Percentiles rank a stretch among this genome's conserved stretches.
phyloP scores from a whole-genome alignment of 148 eudicot species.

The Heliosperma pusillum region DNA sequence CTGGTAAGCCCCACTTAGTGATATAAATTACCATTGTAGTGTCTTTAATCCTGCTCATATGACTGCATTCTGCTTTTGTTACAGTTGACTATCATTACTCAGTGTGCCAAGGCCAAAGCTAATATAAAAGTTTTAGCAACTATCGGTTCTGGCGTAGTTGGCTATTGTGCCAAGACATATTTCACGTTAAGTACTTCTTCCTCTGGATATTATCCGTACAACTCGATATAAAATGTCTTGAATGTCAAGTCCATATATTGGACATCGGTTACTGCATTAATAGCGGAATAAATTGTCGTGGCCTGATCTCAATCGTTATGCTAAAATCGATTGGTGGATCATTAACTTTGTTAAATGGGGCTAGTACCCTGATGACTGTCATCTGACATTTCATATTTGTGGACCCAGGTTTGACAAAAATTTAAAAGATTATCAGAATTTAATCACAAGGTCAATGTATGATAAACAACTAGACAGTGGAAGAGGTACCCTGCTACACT shows the following conservation, averaged over 20 bases:
- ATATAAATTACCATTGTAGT: background rate
- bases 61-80: conserved; percentile 7
- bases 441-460: conserved; percentile 84
- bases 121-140: conserved; percentile 72
- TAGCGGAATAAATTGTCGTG: too few relatives aligned
- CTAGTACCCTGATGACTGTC: too few relatives aligned
- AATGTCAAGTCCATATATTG: background rate
- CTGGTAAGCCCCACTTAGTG: conserved; percentile 44
- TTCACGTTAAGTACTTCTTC: conserved; percentile 55
- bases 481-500: conserved; percentile 65
- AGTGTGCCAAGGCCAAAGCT: conserved; percentile 52
- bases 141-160: conserved; percentile 60
- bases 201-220: background rate
- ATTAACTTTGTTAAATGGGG: too few relatives aligned
- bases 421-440: conserved; percentile 68
- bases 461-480: conserved; percentile 92
- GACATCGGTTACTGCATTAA: too few relatives aligned
- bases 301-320: too few relatives aligned
- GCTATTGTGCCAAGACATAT: conserved; percentile 81
- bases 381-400: background rate
- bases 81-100: conserved; percentile 75
- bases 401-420: conserved; percentile 62
- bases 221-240: background rate
- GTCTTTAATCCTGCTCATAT: conserved; percentile 7
- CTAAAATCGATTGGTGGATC: too few relatives aligned